Percentiles rank a stretch among this genome's conserved stretches.
These are phyloP conservation scores for Xerocomus spinulosus DNA, from an alignment of 768 basidiomycete genomes.

Conservation along the genomic window DNA sequence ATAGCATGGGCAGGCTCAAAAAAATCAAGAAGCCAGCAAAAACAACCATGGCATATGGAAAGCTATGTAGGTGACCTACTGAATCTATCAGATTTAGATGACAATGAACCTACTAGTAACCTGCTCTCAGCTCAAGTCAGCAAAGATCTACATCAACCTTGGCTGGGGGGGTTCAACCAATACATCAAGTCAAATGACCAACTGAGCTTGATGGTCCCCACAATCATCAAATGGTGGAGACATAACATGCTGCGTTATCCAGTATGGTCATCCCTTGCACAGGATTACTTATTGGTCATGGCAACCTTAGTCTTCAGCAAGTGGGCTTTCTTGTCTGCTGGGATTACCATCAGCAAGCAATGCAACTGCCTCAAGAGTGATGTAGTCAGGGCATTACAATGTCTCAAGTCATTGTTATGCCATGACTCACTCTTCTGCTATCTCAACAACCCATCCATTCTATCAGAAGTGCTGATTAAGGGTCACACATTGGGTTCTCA, in stretches of 20 bases:
- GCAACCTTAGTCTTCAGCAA: background rate
- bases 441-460: background rate
- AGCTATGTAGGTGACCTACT: background rate
- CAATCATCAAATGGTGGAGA: background rate
- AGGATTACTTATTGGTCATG: background rate
- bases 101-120: background rate
- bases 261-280: background rate
- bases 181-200: background rate
- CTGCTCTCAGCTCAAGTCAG: background rate
- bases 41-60: background rate
- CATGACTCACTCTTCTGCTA: background rate
- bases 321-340: background rate
- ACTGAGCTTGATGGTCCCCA: background rate
- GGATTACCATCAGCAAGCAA: background rate
- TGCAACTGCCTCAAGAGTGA: background rate
- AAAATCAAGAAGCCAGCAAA: background rate
- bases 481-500: background rate
- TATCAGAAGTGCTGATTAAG: background rate
- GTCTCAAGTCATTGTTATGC: background rate
- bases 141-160: background rate
- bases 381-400: too few species aligned
- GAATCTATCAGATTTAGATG: background rate
- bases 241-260: background rate
- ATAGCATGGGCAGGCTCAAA: background rate
- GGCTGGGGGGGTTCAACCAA: background rate